Base-by-base conservation (phyloP, 73 alveolate genomes). In the Paramecium bursaria region DNA sequence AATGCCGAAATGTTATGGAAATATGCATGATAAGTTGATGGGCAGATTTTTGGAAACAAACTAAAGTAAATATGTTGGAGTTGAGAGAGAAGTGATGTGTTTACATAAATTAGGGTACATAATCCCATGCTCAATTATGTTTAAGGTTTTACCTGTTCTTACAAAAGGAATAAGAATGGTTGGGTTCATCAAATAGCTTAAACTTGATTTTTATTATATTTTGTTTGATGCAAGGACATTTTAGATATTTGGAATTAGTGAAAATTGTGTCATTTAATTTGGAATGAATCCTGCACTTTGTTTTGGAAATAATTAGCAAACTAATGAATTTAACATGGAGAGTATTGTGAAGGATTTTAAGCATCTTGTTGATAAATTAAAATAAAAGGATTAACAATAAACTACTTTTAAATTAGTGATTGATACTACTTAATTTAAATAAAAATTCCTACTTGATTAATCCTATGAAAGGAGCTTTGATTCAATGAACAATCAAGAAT, bases 21-120 rank as follows among this genome's bases (percentile, higher is more conserved):
- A 75, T 50, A 30, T 46, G n/a, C 88, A 75, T 75, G 88, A 75
- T 50, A 75, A 75, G 21, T 75, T 75, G 14, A 75, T 75, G 88
- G 49, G 25, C 0, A 46, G 50, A 4, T 75, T 50, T 30, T 52
- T 75, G 4, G 88, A 75, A 75, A 75, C 88, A 50, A 50, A 46
- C 29, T 75, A 75, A 75, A 47, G 77, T 30, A 51, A 75, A 50
- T 48, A 50, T 5, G 74, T 75, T 1, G 88, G 88, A 26, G 50
- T 29, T 2, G 88, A 75, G 22, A 75, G 88, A 49, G 46, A 33
- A 30, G 79, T 75, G 5, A 23, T 49, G 48, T 75, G 88, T 51
- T 50, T 49, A 14, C 49, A 75, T 51, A 75, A 75, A 25, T 44
- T 49, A 49, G 74, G 74, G 29, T 27, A 52, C 21, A 52, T 75